Conservation (phyloP, 306 rosid genomes). For the Arachis stenosperma region DNA sequence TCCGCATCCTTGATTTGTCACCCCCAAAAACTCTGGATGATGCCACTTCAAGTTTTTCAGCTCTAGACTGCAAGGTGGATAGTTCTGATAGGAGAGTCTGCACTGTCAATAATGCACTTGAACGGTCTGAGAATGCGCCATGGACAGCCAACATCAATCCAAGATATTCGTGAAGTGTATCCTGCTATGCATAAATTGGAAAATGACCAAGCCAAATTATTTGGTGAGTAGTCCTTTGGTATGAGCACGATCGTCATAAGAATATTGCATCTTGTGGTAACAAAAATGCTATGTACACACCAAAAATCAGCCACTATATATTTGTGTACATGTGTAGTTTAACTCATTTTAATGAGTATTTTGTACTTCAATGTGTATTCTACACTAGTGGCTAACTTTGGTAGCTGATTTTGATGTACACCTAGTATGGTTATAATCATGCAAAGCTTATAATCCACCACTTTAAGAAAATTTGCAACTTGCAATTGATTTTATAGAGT, state of each 20-base stretch:
- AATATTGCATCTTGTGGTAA: conserved; percentile 16
- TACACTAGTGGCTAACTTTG: too few species aligned
- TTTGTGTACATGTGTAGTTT: too few species aligned
- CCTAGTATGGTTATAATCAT: not conserved
- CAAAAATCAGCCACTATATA: too few species aligned
- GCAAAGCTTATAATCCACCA: not conserved
- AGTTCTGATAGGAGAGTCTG: conserved; percentile 89
- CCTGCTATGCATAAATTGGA: conserved; percentile 51
- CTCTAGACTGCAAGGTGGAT: conserved; percentile 71
- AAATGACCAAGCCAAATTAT: conserved; percentile 38
- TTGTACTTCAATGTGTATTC: too few species aligned
- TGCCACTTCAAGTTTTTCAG: conserved; percentile 90
- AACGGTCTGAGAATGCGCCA: conserved; percentile 86
- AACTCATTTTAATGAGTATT: too few species aligned
- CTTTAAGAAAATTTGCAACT: not conserved
- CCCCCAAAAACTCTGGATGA: conserved; percentile 91
- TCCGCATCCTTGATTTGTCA: conserved; percentile 75
- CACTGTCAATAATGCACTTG: conserved; percentile 86
- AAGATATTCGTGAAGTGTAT: conserved; percentile 88
- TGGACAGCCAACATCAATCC: conserved; percentile 90
- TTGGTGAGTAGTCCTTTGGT: conserved; percentile 15
- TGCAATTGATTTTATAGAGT: not conserved
- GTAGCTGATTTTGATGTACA: too few species aligned
- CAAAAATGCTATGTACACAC: too few species aligned
- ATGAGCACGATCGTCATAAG: not conserved